phyloP scores from a whole-genome alignment of 352 stramenopile genomes.

The Blastocystis sp. region DNA sequence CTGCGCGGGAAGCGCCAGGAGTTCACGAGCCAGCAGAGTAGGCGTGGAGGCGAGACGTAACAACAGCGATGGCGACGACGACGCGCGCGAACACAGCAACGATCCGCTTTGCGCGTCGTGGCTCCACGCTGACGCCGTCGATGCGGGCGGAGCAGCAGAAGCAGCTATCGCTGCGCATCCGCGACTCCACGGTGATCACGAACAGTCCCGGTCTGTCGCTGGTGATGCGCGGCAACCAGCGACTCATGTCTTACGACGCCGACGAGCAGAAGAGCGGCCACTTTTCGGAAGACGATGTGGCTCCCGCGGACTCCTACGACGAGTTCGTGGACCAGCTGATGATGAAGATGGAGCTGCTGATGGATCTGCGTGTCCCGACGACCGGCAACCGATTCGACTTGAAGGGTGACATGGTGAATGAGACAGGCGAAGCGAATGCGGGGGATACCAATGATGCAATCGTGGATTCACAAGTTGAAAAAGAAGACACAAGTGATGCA shows the following conservation, averaged over 20 bases:
- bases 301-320: constrained; percentile 13
- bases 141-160: neutral
- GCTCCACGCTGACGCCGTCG: neutral
- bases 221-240: neutral
- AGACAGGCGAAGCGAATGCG: neutral
- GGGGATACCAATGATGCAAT: neutral
- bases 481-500: too few relatives aligned
- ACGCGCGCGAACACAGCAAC: neutral
- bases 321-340: constrained; percentile 37
- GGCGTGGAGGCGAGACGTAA: neutral
- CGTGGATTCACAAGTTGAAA: too few relatives aligned
- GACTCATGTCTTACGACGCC: constrained; percentile 8
- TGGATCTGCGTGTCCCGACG: constrained; percentile 6
- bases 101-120: constrained; percentile 17
- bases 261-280: neutral
- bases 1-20: constrained; percentile 28
- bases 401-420: neutral
- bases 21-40: constrained; percentile 9
- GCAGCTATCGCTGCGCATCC: constrained; percentile 29
- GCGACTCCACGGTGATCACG: neutral
- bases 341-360: constrained; percentile 21
- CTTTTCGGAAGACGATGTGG: neutral
- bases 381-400: neutral
- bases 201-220: neutral
- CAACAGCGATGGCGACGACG: too few relatives aligned